phyloP scores from a whole-genome alignment of 805 yeast genomes.

The Candida suzukii region DNA sequence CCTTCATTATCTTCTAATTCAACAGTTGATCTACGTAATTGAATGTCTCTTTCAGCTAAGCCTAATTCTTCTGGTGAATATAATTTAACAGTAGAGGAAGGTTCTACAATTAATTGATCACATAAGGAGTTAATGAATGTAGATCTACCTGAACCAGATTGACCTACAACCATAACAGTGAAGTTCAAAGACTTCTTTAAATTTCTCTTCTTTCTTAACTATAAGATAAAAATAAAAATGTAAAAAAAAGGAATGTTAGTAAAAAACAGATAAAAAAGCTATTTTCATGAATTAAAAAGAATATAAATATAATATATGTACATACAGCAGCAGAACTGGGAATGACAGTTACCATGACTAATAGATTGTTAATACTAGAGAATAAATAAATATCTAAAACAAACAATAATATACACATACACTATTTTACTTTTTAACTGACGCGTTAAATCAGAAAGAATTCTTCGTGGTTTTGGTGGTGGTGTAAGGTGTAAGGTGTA shows the following conservation, averaged over 20 bases:
- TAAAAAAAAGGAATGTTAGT: conserved; percentile 19
- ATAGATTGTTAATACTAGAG: no score
- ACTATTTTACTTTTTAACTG: no score
- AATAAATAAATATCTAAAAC: no score
- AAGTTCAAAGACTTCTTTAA: conserved; percentile 80
- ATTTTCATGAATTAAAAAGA: no score
- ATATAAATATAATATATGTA: conserved; percentile 3
- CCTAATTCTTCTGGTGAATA: conserved; percentile 40
- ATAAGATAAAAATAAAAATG: conserved; percentile 4
- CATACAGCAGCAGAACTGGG: conserved; percentile 43
- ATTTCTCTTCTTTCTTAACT: conserved; percentile 66
- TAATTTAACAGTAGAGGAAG: conserved; percentile 42
- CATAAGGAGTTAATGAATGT: conserved; percentile 87
- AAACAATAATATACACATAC: no score
- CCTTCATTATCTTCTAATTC: conserved; percentile 84
- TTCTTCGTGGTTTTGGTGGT: no score
- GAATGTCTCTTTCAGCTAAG: conserved; percentile 43
- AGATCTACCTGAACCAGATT: conserved; percentile 85
- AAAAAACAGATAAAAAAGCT: conserved; percentile 19
- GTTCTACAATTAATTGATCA: conserved; percentile 78
- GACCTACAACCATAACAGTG: conserved; percentile 82
- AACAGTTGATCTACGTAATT: conserved; percentile 71
- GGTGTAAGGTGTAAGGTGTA: no score
- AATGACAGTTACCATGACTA: conserved; percentile 43
- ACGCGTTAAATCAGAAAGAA: no score